Base-by-base conservation (phyloP, 1,139 yeast genomes). In the Candida anutae region DNA sequence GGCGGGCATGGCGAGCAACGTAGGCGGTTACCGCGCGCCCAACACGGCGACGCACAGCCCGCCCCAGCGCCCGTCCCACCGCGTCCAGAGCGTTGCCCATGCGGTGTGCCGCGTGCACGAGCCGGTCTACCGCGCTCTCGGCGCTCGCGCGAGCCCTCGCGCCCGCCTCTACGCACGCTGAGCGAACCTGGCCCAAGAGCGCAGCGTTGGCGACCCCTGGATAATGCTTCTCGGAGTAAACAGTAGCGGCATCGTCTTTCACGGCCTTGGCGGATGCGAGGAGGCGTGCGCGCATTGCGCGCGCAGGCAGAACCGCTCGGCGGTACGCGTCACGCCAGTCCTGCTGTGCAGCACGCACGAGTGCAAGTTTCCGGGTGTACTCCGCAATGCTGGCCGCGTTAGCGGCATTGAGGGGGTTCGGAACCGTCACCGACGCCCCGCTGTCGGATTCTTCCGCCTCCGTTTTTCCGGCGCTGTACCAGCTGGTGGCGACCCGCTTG, bases 401-500 rank as follows among this genome's bases (percentile, higher is more conserved):
- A 15, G 36, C 24, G 3, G 27, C 25, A 21, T 42, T 42, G 21
- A 36, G 32, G 4, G 45, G 43, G 24, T 42, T 42, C 19, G 43
- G 42, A 2, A 41, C 37, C n/a, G 34, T 30, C 15, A 42, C 46
- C 27, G 48, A 48, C 31, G n/a, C n/a, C n/a, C n/a, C n/a, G n/a
- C n/a, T n/a, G n/a, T n/a, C n/a, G n/a, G n/a, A n/a, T n/a, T n/a
- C n/a, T n/a, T n/a, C n/a, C n/a, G n/a, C n/a, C 5, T 40, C 50
- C 2, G 40, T 48, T 4, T 45, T 52, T 1, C 46, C 54, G 2
- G 50, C 60, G 16, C 33, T 31, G 62, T 79, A 77, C 93, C 93
- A 82, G 43, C 81, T 74, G 5, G 79, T 69, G 22, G 71, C 58
- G 12, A 81, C 61, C 30, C 62, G 62, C 10, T 84, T 83, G 21